A percentile compares a stretch with the other conserved stretches of the same genome.
Conservation (phyloP, 2,329 filamentous ascomycete genomes). For the Penicillium occitanis region DNA sequence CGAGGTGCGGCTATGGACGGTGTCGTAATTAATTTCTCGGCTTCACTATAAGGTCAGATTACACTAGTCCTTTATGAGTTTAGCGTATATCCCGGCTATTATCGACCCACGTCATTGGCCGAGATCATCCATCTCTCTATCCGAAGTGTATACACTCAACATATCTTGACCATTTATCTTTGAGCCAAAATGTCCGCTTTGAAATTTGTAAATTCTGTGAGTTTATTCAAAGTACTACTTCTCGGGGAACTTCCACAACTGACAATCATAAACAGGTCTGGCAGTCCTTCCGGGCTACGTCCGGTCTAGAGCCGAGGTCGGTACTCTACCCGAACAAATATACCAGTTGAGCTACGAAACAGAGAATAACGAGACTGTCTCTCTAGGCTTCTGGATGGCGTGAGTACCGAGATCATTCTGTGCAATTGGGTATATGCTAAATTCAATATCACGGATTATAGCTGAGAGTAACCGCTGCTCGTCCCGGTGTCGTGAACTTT, state of each 20-base stretch:
- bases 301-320: slow-evolving; percentile 85
- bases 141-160: not conserved
- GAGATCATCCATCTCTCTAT: slow-evolving; percentile 1
- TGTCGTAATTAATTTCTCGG: slow-evolving; percentile 5
- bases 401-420: too few relatives aligned
- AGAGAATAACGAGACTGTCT: not conserved
- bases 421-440: too few relatives aligned
- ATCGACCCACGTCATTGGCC: slow-evolving; percentile 8
- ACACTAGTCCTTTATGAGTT: not conserved
- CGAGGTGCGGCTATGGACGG: not conserved
- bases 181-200: slow-evolving; percentile 51
- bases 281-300: slow-evolving; percentile 81
- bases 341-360: not conserved
- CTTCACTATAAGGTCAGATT: not conserved
- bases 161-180: not conserved
- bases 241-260: not conserved
- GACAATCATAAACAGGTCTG: slow-evolving; percentile 61
- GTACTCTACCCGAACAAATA: slow-evolving; percentile 21
- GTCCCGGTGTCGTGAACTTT: slow-evolving; percentile 63
- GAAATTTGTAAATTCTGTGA: slow-evolving; percentile 65
- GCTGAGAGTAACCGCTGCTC: slow-evolving; percentile 61
- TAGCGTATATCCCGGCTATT: not conserved
- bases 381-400: slow-evolving; percentile 35
- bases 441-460: slow-evolving; percentile 30
- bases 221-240: slow-evolving; percentile 27